These are phyloP conservation scores for Suillus americanus DNA, from an alignment of 768 basidiomycete species.

Conservation along the genomic window DNA sequence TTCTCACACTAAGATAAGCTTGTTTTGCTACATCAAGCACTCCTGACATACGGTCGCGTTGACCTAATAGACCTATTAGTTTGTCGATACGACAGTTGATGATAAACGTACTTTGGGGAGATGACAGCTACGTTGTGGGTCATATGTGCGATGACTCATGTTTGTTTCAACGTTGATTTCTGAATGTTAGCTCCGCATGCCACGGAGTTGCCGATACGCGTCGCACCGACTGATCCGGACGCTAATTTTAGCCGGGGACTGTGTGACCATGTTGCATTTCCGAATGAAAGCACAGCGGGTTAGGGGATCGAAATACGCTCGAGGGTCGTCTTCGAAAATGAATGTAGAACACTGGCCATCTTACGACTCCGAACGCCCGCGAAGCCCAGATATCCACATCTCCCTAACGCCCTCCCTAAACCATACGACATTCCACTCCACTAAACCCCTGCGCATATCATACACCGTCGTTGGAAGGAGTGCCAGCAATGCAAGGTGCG, in stretches of 20 bases:
- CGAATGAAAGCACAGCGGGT: background rate
- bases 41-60: background rate
- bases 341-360: too few relatives aligned
- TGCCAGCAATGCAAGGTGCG: too few relatives aligned
- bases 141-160: background rate
- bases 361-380: too few relatives aligned
- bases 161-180: too few relatives aligned
- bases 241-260: background rate
- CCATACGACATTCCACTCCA: too few relatives aligned
- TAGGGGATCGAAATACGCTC: background rate
- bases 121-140: background rate
- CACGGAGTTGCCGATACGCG: background rate
- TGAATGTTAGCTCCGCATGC: background rate
- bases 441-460: too few relatives aligned
- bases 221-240: background rate
- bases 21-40: background rate
- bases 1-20: background rate
- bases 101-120: background rate
- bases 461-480: too few relatives aligned
- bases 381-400: too few relatives aligned
- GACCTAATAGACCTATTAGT: background rate
- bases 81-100: background rate
- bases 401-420: too few relatives aligned
- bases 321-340: background rate
- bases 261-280: background rate